Base-by-base conservation (phyloP, 2,329 filamentous ascomycete species). In the Aspergillus versicolor region DNA sequence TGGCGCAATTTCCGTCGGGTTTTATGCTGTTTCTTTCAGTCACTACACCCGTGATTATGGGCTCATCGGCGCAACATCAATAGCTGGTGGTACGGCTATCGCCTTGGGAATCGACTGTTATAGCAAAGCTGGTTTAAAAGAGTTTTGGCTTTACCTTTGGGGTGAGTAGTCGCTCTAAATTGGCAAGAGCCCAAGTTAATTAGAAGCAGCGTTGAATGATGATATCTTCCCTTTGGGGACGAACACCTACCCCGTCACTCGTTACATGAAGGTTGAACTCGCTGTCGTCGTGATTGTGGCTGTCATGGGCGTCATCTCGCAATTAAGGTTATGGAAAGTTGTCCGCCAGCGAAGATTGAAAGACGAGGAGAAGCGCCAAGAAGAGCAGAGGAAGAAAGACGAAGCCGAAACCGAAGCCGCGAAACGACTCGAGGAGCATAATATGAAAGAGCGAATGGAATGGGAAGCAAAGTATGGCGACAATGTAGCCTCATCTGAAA, bases 91-190 rank as follows among this genome's bases (percentile, higher is more conserved):
- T 3, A 96, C 91, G 0, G 85, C 85, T 3, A 81, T 88, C 1
- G 84, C 96, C 13, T 75, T 97, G 2, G 93, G 93, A 2, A 89
- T 97, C 57, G 93, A 97, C 71, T 96, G 91, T 73, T 95, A 93
- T 66, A 93, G 88, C 67, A 82, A 86, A 61, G 91, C 92, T n/a
- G 93, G 93, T 0, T 78, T 96, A 65, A 97, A 96, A 73, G 93
- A 97, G 72, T 97, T 97, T 65, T 97, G 93, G 93, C 83, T 91
- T 5, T 97, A 95, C 71, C 81, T 96, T 38, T 97, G 93, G 93
- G 79, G 83, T 85, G 71, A 73, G 81, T 49, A 7, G 32, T 5
- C 19, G 5, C 34, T 8, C n/a, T 19, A 5, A 0, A 21, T 13
- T 24, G 40, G 32, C 17, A 17, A 45, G 5, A 27, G 5, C 15